These are phyloP conservation scores for Cercospora canescens DNA, from an alignment of 2,329 filamentous ascomycete genomes.

Conservation along the genomic window DNA sequence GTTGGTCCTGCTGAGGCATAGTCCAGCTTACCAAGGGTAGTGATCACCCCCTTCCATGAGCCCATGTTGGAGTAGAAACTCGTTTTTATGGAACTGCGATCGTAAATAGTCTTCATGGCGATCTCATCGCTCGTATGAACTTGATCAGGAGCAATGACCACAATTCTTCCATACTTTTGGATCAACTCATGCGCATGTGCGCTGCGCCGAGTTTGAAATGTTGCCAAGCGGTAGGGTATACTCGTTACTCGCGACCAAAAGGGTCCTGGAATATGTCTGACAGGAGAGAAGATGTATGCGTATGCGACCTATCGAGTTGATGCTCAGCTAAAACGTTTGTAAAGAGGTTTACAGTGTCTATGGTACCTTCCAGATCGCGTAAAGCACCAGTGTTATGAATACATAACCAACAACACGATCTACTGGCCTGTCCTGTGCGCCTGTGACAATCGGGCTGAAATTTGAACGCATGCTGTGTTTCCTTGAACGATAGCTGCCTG, in stretches of 20 bases:
- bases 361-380: not conserved
- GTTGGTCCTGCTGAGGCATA: constrained; percentile 19
- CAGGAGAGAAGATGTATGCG: constrained; percentile 18
- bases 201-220: constrained; percentile 13
- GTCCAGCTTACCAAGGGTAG: constrained; percentile 20
- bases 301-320: constrained; percentile 8
- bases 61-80: constrained; percentile 23
- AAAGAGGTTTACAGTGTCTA: not conserved
- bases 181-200: constrained; percentile 15
- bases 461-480: not conserved
- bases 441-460: not conserved
- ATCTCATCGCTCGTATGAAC: constrained; percentile 19
- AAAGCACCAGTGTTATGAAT: not conserved
- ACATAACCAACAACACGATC: not conserved
- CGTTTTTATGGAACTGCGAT: constrained; percentile 18
- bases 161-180: constrained; percentile 17
- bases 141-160: constrained; percentile 25
- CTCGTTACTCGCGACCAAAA: constrained; percentile 15
- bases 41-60: constrained; percentile 22
- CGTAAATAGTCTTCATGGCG: constrained; percentile 23
- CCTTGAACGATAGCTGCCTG: not conserved
- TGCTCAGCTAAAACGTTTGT: not conserved
- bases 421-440: not conserved
- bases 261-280: constrained; percentile 20
- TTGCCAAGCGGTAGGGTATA: constrained; percentile 17